phyloP scores from a whole-genome alignment of 1,284 basidiomycete genomes.

The Pseudozyma sp. region DNA sequence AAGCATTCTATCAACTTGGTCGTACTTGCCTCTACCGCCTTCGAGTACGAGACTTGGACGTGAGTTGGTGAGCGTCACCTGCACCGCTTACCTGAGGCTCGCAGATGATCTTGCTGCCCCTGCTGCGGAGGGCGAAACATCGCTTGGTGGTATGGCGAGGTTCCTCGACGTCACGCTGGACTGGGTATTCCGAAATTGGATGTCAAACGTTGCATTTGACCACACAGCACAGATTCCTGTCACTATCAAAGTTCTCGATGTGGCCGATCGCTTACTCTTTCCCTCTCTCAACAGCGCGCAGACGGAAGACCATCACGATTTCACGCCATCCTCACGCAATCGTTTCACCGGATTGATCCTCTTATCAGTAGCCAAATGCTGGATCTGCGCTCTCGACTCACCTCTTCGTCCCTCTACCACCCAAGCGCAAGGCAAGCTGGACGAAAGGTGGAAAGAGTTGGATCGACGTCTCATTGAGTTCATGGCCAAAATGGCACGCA shows the following conservation, averaged over 20 bases:
- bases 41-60: conserved; percentile 12
- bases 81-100: conserved; percentile 11
- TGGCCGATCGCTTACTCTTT: conserved; percentile 15
- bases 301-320: background rate
- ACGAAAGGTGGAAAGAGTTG: conserved; percentile 9
- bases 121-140: background rate
- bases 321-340: background rate
- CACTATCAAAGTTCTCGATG: background rate
- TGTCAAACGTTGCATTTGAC: conserved; percentile 13
- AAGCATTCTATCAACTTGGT: conserved; percentile 37
- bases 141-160: conserved; percentile 9
- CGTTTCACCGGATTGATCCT: conserved; percentile 6
- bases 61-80: conserved; percentile 21
- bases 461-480: conserved; percentile 1
- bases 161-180: conserved; percentile 33
- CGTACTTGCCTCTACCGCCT: conserved; percentile 38
- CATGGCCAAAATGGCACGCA: conserved; percentile 2
- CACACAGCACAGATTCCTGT: conserved; percentile 12
- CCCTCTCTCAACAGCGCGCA: background rate
- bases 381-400: conserved; percentile 18
- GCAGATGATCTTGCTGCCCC: conserved; percentile 14
- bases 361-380: conserved; percentile 21
- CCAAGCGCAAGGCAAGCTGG: background rate
- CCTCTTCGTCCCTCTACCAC: conserved; percentile 1
- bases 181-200: conserved; percentile 30